Percentiles rank a stretch among this genome's conserved stretches.
phyloP scores from a whole-genome alignment of 2,329 filamentous ascomycete genomes.

The Cladorrhinum sp. region DNA sequence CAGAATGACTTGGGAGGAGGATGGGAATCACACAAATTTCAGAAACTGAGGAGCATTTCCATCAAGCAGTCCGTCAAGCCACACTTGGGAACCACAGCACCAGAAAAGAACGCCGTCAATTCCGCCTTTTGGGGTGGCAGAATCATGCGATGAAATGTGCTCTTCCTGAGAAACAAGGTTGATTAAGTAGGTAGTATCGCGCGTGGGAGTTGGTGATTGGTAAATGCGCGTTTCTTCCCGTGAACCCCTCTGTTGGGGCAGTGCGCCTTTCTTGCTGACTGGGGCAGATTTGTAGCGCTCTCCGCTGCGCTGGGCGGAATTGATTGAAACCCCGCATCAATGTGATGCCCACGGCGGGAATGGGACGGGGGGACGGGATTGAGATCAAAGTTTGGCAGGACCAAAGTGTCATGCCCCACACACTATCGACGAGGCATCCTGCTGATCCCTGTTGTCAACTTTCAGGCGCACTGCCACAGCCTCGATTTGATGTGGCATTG shows the following conservation, averaged over 20 bases:
- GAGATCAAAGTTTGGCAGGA: neutral
- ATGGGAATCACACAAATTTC: neutral
- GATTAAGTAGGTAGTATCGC: constrained; percentile 1
- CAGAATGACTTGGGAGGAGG: neutral
- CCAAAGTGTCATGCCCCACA: neutral
- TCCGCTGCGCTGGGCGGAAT: constrained; percentile 4
- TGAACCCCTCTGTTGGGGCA: constrained; percentile 15
- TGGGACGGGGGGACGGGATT: neutral
- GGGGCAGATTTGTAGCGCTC: neutral
- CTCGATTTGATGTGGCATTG: constrained; percentile 5
- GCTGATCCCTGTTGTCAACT: neutral
- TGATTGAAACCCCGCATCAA: constrained; percentile 8
- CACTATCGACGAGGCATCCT: constrained; percentile 21
- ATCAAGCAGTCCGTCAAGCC: constrained; percentile 5
- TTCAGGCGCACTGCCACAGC: constrained; percentile 21
- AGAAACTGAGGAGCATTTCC: neutral
- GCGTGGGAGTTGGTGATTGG: constrained; percentile 13
- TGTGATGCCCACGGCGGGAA: neutral
- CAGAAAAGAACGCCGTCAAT: constrained; percentile 13
- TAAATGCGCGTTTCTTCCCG: constrained; percentile 5
- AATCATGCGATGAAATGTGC: neutral
- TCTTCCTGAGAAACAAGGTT: neutral
- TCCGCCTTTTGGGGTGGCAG: constrained; percentile 15
- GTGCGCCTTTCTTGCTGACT: constrained; percentile 1
- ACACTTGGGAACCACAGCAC: neutral